Conservation (phyloP, 768 basidiomycete genomes). For the Cystobasidium ongulense region DNA sequence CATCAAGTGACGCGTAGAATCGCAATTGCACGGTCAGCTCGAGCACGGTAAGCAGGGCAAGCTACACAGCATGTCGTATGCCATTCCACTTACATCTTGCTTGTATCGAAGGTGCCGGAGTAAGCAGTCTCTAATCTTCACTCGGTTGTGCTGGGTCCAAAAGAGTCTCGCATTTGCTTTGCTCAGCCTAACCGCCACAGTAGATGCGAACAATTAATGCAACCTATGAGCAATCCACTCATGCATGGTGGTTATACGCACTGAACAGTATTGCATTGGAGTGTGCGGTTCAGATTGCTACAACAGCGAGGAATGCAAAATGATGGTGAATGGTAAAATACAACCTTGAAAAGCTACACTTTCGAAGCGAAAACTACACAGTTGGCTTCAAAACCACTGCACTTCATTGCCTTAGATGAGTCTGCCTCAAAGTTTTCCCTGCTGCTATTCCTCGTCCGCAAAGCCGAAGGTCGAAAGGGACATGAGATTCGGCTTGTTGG, state of each 20-base stretch:
- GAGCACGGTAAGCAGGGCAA: neutral
- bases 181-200: neutral
- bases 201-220: too few relatives aligned
- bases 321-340: too few relatives aligned
- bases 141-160: neutral
- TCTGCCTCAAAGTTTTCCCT: neutral
- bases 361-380: too few relatives aligned
- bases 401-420: neutral
- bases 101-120: neutral
- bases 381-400: too few relatives aligned
- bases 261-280: too few relatives aligned
- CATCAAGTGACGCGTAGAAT: neutral
- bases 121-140: neutral
- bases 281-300: too few relatives aligned
- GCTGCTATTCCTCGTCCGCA: neutral
- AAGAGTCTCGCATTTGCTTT: neutral
- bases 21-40: neutral
- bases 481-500: conserved; percentile 15
- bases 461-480: neutral
- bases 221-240: too few relatives aligned
- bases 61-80: too few relatives aligned
- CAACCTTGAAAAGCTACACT: too few relatives aligned
- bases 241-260: too few relatives aligned
- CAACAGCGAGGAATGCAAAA: too few relatives aligned
- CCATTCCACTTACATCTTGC: neutral